A percentile compares a stretch with the other conserved stretches of the same genome.
phyloP scores from a whole-genome alignment of 306 rosid genomes.

The Cucurbita ficifolia region DNA sequence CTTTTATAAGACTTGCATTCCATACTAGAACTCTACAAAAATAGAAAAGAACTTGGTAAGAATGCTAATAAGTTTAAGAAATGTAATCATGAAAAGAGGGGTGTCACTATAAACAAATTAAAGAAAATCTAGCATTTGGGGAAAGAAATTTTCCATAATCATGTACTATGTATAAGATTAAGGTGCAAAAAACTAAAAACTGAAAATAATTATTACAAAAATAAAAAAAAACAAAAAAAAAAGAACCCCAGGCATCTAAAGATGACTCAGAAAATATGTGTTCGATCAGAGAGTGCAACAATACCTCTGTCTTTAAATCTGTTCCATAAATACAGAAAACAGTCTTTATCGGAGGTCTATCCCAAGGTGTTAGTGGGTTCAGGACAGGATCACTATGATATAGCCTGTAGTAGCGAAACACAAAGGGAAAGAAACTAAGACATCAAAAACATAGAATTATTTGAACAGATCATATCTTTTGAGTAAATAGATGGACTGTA shows the following conservation, averaged over 20 bases:
- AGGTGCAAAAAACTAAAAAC: neutral
- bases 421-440: neutral
- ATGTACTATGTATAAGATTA: neutral
- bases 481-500: neutral
- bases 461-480: neutral
- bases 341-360: slow-evolving; percentile 87
- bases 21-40: neutral
- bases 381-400: slow-evolving; percentile 71
- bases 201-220: neutral
- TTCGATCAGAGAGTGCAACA: slow-evolving; percentile 2
- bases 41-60: neutral
- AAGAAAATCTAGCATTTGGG: neutral
- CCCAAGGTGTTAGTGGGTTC: slow-evolving; percentile 96
- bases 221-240: neutral
- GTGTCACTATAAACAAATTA: neutral
- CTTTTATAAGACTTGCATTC: neutral
- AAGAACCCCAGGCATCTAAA: neutral
- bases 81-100: neutral
- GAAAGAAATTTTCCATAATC: neutral
- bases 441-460: neutral
- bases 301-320: slow-evolving; percentile 84
- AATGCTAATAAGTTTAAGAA: neutral
- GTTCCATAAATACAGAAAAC: slow-evolving; percentile 82
- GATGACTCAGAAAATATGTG: neutral
- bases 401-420: slow-evolving; percentile 42